These are phyloP conservation scores for Fonsecaea pugnacius DNA, from an alignment of 2,329 filamentous ascomycete species.

Conservation along the genomic window DNA sequence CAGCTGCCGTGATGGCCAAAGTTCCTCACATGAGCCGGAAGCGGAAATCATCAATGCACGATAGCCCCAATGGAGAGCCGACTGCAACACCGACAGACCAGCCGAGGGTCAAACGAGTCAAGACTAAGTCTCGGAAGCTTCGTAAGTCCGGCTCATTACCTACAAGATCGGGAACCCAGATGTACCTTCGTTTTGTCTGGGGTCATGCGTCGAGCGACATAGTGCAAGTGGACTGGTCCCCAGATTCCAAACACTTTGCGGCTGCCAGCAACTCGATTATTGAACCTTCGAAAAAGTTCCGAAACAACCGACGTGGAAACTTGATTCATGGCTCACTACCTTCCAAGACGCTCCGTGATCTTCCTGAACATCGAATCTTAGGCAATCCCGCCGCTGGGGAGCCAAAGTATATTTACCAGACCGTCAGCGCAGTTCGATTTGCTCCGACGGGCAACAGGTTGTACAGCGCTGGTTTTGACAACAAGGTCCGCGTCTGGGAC, in stretches of 20 bases:
- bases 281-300: not conserved
- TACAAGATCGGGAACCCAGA: not conserved
- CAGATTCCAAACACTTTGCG: constrained; percentile 59
- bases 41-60: not conserved
- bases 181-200: constrained; percentile 51
- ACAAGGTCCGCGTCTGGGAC: constrained; percentile 62
- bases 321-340: constrained; percentile 42
- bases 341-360: constrained; percentile 45
- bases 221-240: constrained; percentile 60
- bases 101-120: not conserved
- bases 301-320: constrained; percentile 44
- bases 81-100: not conserved
- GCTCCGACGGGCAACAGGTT: constrained; percentile 51
- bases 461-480: constrained; percentile 61
- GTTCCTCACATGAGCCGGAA: constrained; percentile 10
- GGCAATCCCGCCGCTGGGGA: not conserved
- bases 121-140: not conserved
- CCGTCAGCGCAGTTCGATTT: constrained; percentile 61
- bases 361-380: constrained; percentile 58
- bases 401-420: constrained; percentile 57
- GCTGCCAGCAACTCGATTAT: constrained; percentile 58
- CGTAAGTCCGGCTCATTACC: not conserved
- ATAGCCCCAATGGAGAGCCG: not conserved
- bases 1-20: constrained; percentile 9
- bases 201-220: constrained; percentile 65